Base-by-base conservation (phyloP, 1,139 yeast species). In the Suhomyces ambrosiae region DNA sequence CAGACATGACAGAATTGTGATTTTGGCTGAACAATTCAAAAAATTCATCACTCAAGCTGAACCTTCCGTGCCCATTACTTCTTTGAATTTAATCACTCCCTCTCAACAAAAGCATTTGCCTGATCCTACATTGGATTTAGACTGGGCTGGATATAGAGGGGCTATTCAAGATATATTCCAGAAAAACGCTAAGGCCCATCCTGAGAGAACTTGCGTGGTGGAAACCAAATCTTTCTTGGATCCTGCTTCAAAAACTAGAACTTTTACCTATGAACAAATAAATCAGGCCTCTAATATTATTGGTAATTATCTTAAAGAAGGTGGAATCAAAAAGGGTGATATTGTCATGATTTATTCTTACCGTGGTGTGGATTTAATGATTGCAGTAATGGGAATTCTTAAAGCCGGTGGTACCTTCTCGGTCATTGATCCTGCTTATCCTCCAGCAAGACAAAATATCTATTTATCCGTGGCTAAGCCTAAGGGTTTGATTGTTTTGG, bases 391-490 rank as follows among this genome's bases (percentile, higher is more conserved):
- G 88, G 99, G 97, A 61, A 96, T 88, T 24, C 75, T 92, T 56
- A 92, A 92, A 65, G 97, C 98, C 2, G 99, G 99, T 50, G 98
- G 96, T 12, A 90, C 98, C 0, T 92, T 92, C 60, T 90, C 97
- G 5, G 99, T 94, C 18, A 92, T 92, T 49, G 99, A 92, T 58
- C 98, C 98, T 5, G 97, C 98, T 2, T 92, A 92, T 61, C 99
- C 99, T 27, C 96, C 98, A 15, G 95, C 95, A 7, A 81, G 99
- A 64, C 99, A 92, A 63, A 92, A 87, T 51, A 80, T 92, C 46
- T 92, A 92, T 60, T 74, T 92, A 45, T 80, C 86, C 24, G 99
- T 92, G 10, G 97, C 98, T 27, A 82, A 85, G 60, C 99, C 99
- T 27, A 79, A 69, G 52, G 98, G 95, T 46, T 74, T 92, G 51